These are phyloP conservation scores for Abortiporus biennis DNA, from an alignment of 1,284 basidiomycete species.

Conservation along the genomic window DNA sequence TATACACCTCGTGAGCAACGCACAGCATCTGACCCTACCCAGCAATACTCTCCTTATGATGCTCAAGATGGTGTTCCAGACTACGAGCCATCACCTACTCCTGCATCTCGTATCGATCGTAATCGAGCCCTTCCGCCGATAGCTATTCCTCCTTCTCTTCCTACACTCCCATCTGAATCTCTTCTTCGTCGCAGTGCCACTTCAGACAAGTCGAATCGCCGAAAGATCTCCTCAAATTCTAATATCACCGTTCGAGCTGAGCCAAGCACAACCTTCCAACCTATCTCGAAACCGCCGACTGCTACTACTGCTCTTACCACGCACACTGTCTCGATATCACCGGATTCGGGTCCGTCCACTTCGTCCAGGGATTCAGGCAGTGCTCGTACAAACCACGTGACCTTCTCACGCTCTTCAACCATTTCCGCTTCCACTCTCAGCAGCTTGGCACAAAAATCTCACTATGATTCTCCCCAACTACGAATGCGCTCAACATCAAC, in stretches of 20 bases:
- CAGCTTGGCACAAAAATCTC: conserved; percentile 47
- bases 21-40: conserved; percentile 22
- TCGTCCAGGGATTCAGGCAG: conserved; percentile 38
- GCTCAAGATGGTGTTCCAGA: conserved; percentile 38
- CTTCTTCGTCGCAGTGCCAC: conserved; percentile 26
- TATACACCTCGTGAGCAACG: conserved; percentile 48
- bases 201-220: conserved; percentile 28
- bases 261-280: conserved; percentile 26
- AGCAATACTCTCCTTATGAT: conserved; percentile 21
- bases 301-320: conserved; percentile 67
- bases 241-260: conserved; percentile 47
- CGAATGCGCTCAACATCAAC: conserved; percentile 34
- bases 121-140: conserved; percentile 39
- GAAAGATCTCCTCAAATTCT: conserved; percentile 43
- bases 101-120: conserved; percentile 40
- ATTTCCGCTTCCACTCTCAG: conserved; percentile 46
- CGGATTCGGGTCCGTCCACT: conserved; percentile 32
- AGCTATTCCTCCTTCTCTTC: conserved; percentile 50
- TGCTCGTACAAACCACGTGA: conserved; percentile 38
- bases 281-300: conserved; percentile 44
- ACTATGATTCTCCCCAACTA: conserved; percentile 25
- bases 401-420: conserved; percentile 56
- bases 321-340: conserved; percentile 49
- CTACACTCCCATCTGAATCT: conserved; percentile 53
- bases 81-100: conserved; percentile 66